phyloP scores from a whole-genome alignment of 345 rosid genomes.

The Abelmoschus esculentus region DNA sequence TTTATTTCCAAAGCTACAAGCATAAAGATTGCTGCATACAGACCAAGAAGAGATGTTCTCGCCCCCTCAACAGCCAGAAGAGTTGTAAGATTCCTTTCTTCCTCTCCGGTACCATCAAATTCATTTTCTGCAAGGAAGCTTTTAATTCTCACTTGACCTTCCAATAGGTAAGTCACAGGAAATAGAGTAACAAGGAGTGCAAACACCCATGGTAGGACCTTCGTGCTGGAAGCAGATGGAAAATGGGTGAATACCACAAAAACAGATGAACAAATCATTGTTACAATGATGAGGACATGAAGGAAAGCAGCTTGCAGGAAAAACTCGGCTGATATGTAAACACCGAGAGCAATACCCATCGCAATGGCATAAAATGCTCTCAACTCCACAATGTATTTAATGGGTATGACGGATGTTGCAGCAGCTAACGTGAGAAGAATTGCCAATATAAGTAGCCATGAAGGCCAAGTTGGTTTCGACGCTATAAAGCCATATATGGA shows the following conservation, averaged over 20 bases:
- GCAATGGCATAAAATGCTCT: slow-evolving; percentile 75
- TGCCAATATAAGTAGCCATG: slow-evolving; percentile 86
- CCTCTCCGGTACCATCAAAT: background rate
- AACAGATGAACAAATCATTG: slow-evolving; percentile 81
- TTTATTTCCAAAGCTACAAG: background rate
- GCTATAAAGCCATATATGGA: slow-evolving; percentile 90
- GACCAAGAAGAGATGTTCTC: background rate
- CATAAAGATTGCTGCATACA: background rate
- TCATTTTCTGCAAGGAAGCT: slow-evolving; percentile 31
- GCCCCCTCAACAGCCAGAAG: background rate
- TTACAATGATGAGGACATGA: slow-evolving; percentile 68
- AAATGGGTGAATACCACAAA: slow-evolving; percentile 96
- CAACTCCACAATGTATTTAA: slow-evolving; percentile 77
- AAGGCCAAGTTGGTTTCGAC: slow-evolving; percentile 97
- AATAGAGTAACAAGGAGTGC: slow-evolving; percentile 93
- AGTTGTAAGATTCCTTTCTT: background rate
- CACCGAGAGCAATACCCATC: slow-evolving; percentile 86
- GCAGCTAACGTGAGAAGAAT: slow-evolving; percentile 83
- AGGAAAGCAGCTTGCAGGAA: slow-evolving; percentile 91
- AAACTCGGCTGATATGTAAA: slow-evolving; percentile 92
- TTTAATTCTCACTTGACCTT: slow-evolving; percentile 89
- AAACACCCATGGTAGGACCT: slow-evolving; percentile 92
- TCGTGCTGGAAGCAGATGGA: slow-evolving; percentile 97
- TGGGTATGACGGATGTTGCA: slow-evolving; percentile 78
- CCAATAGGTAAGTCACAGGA: slow-evolving; percentile 88